These are phyloP conservation scores for Cruciata laevipes DNA, from an alignment of 257 asterid genomes.

Conservation along the genomic window DNA sequence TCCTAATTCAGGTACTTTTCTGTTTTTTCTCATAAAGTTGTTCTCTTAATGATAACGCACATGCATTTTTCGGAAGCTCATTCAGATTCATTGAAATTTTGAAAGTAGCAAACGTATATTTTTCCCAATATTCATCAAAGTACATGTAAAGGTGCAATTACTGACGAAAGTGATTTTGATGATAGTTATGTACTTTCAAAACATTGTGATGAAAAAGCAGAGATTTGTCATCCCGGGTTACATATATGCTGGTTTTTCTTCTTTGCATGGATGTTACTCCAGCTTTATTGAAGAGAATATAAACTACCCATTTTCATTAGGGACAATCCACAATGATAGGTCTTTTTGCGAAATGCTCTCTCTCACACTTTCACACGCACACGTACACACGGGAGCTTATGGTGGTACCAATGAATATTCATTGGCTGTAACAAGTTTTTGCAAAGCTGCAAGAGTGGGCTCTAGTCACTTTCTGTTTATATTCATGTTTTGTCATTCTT, in stretches of 20 bases:
- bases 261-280: too few relatives aligned
- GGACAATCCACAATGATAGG: too few relatives aligned
- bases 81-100: neutral
- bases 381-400: too few relatives aligned
- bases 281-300: too few relatives aligned
- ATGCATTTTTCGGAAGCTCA: neutral
- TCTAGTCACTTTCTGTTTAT: neutral
- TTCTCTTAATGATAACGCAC: neutral
- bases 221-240: too few relatives aligned
- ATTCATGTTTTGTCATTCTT: neutral
- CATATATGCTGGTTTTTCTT: too few relatives aligned
- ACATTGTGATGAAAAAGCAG: neutral
- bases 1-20: constrained; percentile 70
- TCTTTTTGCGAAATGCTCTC: too few relatives aligned
- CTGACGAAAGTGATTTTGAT: neutral
- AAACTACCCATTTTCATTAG: too few relatives aligned
- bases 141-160: neutral
- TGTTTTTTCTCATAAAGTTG: neutral
- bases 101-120: neutral
- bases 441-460: neutral
- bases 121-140: neutral
- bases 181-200: neutral
- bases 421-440: neutral
- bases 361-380: too few relatives aligned
- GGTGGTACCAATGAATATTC: too few relatives aligned